Base-by-base conservation (phyloP, 2,329 filamentous ascomycete genomes). In the Colletotrichum sp. region DNA sequence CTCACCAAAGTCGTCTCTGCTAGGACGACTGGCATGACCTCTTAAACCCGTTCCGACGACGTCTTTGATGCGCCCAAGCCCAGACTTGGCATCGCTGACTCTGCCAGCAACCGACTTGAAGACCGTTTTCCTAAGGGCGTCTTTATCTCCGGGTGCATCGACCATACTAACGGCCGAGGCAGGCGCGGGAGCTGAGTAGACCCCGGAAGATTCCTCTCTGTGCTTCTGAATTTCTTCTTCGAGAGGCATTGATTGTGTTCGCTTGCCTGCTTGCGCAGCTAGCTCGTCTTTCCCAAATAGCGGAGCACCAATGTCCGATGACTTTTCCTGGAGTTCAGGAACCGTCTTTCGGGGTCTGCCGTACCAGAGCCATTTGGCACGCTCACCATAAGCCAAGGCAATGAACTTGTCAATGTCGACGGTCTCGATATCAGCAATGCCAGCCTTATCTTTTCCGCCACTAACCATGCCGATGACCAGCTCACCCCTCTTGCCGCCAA, bases 291-390 rank as follows among this genome's bases (percentile, higher is more conserved):
- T 90, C 36, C 89, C 89, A 71, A 93, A 91, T 2, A 90, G 83
- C 15, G 89, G 84, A 59, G 86, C 86, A 26, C 82, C 81, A 72
- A 88, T 82, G 18, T 91, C 89, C 15, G 88, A 84, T 5, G 87
- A 85, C 64, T 85, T 87, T 6, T 89, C 88, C 64, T 86, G 85
- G n/a, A 87, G 85, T 10, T 89, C 87, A 3, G 84, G 80, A 3
- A 84, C 83, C 4, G 87, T 90, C 81, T 96, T 95, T 77, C 93
- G 92, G 49, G 95, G 91, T 83, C 98, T 99, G 18, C 96, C 97
- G 77, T 95, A 90, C 97, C 97, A 99, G 3, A 99, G 89, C 95
- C 96, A 99, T 83, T 98, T 98, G 18, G 95, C 90, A 72, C 95
- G 92, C 82, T 97, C 95, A 39, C 97, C 96, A 77, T 93, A 93